phyloP scores from a whole-genome alignment of 768 basidiomycete species.

The Bullera alba region DNA sequence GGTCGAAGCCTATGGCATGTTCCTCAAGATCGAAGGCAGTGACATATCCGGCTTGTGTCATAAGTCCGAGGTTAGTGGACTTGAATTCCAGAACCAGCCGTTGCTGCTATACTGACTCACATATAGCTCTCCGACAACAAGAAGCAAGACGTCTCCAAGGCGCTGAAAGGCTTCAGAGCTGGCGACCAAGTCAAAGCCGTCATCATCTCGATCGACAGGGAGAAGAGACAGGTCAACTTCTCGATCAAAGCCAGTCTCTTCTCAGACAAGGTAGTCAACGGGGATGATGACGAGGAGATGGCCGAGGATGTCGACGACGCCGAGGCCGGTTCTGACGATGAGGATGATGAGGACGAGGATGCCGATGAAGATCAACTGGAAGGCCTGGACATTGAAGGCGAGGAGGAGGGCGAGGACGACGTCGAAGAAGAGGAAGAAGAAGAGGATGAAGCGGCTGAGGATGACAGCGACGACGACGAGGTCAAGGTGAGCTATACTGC shows the following conservation, averaged over 20 bases:
- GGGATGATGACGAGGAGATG: slow-evolving; percentile 37
- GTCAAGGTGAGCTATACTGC: slow-evolving; percentile 48
- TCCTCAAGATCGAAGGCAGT: slow-evolving; percentile 78
- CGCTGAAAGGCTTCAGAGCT: slow-evolving; percentile 72
- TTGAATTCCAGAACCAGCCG: neutral
- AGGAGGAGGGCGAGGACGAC: slow-evolving; percentile 38
- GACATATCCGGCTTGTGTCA: slow-evolving; percentile 87
- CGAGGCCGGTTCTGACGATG: slow-evolving; percentile 26
- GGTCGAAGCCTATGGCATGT: slow-evolving; percentile 84
- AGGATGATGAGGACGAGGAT: slow-evolving; percentile 23
- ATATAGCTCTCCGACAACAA: slow-evolving; percentile 77
- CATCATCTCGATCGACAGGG: slow-evolving; percentile 64
- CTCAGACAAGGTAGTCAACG: slow-evolving; percentile 51
- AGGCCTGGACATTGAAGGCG: slow-evolving; percentile 32
- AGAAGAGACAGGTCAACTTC: slow-evolving; percentile 72
- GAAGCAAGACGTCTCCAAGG: slow-evolving; percentile 68
- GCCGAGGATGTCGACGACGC: slow-evolving; percentile 28
- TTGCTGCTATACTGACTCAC: too few relatives aligned
- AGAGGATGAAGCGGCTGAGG: slow-evolving; percentile 48
- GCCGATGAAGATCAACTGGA: slow-evolving; percentile 32
- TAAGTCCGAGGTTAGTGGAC: slow-evolving; percentile 66
- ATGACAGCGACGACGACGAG: slow-evolving; percentile 28
- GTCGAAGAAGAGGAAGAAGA: slow-evolving; percentile 24
- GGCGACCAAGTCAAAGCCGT: slow-evolving; percentile 79
- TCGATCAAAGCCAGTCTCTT: slow-evolving; percentile 85